Conservation (phyloP, 2,329 filamentous ascomycete species). For the Sporothrix protearum region DNA sequence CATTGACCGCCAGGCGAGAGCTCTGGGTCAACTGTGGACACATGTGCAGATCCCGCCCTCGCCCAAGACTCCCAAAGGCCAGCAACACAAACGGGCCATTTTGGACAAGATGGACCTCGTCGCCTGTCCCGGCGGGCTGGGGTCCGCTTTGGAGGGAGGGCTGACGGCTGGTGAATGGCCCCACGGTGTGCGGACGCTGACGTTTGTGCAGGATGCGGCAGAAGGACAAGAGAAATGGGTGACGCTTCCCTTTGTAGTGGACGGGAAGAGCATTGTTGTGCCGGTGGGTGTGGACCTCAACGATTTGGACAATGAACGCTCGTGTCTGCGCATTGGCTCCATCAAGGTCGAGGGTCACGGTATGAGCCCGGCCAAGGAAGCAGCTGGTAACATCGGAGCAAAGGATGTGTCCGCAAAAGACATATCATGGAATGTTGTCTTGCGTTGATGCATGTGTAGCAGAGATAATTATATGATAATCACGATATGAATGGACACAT, state of each 20-base stretch:
- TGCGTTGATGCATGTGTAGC: neutral
- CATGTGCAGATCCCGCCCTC: constrained; percentile 26
- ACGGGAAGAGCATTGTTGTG: constrained; percentile 25
- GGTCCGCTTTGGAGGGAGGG: neutral
- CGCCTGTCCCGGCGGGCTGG: constrained; percentile 19
- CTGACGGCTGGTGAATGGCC: neutral
- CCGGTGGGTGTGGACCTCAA: constrained; percentile 25
- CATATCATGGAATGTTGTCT: constrained; percentile 22
- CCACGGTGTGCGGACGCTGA: constrained; percentile 13
- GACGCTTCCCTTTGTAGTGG: constrained; percentile 24
- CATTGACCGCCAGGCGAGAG: constrained; percentile 54
- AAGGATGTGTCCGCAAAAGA: constrained; percentile 8
- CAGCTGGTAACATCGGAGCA: constrained; percentile 30
- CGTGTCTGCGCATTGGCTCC: constrained; percentile 32
- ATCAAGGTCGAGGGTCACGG: constrained; percentile 39
- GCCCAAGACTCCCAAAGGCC: neutral
- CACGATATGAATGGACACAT: neutral
- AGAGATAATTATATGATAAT: neutral
- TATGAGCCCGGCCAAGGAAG: constrained; percentile 32
- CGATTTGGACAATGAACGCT: neutral
- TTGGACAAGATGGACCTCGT: constrained; percentile 37
- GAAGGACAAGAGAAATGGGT: neutral
- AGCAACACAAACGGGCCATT: constrained; percentile 40
- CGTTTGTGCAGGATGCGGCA: constrained; percentile 21
- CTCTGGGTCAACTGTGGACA: constrained; percentile 67